phyloP scores from a whole-genome alignment of 2,329 filamentous ascomycete species.

The Penicillium corylophilum region DNA sequence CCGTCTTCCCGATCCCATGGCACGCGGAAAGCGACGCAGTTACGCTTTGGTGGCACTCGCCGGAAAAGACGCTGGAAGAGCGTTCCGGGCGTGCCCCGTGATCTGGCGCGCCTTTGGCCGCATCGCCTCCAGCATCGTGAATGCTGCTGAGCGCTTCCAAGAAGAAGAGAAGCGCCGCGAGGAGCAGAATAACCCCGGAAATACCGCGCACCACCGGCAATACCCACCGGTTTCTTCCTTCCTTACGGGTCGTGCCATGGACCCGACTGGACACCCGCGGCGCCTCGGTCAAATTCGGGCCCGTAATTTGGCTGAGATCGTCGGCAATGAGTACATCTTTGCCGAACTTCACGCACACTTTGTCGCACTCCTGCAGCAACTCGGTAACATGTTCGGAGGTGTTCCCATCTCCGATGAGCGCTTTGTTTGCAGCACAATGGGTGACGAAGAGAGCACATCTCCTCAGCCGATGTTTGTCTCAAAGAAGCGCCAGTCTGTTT shows the following conservation, averaged over 20 bases:
- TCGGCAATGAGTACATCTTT: constrained; percentile 59
- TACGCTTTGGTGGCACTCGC: constrained; percentile 59
- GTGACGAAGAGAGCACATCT: constrained; percentile 27
- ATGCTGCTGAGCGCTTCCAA: constrained; percentile 45
- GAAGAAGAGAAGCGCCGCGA: constrained; percentile 47
- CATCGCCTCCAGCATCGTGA: constrained; percentile 55
- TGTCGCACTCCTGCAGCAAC: constrained; percentile 49
- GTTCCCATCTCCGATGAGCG: constrained; percentile 43
- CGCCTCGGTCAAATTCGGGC: constrained; percentile 54
- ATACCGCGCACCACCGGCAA: constrained; percentile 36
- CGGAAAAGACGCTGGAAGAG: constrained; percentile 51
- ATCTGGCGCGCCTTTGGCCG: constrained; percentile 56
- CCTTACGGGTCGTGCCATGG: constrained; percentile 55
- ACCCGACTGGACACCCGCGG: constrained; percentile 56
- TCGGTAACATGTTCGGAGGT: constrained; percentile 48
- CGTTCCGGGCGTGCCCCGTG: constrained; percentile 48
- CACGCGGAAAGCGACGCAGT: constrained; percentile 55
- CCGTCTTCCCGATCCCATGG: constrained; percentile 58
- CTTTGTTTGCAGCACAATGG: constrained; percentile 41
- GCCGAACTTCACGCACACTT: constrained; percentile 58
- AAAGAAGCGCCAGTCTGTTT: constrained; percentile 17
- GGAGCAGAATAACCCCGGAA: constrained; percentile 32
- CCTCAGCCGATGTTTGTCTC: constrained; percentile 27
- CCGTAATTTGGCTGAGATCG: constrained; percentile 58
- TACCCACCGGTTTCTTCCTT: constrained; percentile 60